A percentile compares a stretch with the other conserved stretches of the same genome.
Conservation (phyloP, 352 stramenopile species). For the Phytopythium delawarense region DNA sequence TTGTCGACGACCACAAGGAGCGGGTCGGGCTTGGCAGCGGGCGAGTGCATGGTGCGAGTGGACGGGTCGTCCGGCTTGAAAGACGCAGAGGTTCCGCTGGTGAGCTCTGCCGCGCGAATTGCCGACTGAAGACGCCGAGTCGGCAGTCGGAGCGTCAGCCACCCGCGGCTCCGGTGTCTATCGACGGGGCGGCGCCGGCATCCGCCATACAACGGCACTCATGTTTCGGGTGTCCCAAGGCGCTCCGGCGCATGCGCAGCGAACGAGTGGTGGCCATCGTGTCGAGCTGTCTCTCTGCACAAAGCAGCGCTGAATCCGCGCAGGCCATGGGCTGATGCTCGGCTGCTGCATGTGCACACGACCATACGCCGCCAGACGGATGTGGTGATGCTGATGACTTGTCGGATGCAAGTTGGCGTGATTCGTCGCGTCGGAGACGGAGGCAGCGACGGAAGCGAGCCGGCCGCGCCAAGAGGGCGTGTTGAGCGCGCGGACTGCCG, state of each 20-base stretch:
- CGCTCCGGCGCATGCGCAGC: not conserved
- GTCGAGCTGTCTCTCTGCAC: not conserved
- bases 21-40: slow-evolving; percentile 20
- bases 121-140: not conserved
- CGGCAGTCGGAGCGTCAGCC: not conserved
- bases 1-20: slow-evolving; percentile 11
- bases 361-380: not conserved
- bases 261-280: not conserved
- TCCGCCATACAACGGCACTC: not conserved
- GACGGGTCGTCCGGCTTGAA: not conserved
- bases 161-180: not conserved
- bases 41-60: slow-evolving; percentile 10
- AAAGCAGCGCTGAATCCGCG: not conserved
- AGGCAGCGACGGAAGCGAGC: not conserved
- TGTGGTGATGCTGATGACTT: not conserved
- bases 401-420: not conserved
- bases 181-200: not conserved
- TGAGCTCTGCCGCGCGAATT: not conserved
- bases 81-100: not conserved
- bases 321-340: not conserved
- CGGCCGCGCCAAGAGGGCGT: not conserved
- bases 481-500: not conserved
- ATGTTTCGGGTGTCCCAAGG: not conserved
- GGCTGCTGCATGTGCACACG: not conserved
- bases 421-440: not conserved